Evolutionary conservation across 768 basidiomycete genomes (phyloP), one percentile per base, ranked within the genome.

Genomic region (Trametes coccinea): DNA sequence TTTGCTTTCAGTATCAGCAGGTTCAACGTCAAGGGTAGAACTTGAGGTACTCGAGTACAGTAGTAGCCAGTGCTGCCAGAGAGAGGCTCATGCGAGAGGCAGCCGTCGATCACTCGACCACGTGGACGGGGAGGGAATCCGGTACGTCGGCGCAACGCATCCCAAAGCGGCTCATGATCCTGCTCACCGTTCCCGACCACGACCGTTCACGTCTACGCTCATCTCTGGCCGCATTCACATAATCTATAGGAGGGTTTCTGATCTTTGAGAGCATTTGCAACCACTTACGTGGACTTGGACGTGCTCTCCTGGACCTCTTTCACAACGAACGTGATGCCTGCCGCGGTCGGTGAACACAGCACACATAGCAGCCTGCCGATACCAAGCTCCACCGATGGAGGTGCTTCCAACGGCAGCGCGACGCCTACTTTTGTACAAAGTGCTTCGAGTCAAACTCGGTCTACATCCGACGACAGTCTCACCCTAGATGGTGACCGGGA

Each of bases 71-170:
- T 22, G 22, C 22, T 22, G 22, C 22, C 22, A 22, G 22, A 22
- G 22, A 22, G 22, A 22, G 22, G 22, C 22, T 22, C 22, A 22
- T 22, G 22, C 22, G 22, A 22, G 22, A 22, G 22, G 22, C 22
- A 22, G 22, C 22, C 48, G 33, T 22, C 50, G 51, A 60, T 60
- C 59, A 48, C 1, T 6, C 1, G 13, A 7, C 53, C 53, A 61
- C 60, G 53, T 61, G 60, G 40, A 37, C 51, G 30, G 16, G 16
- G 13, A 11, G 22, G 22, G 22, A 14, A 2, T 17, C 34, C 49
- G 49, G 57, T 47, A 59, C 17, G 22, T 9, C 49, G 57, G 57
- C 57, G 46, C 40, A 37, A 56, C 60, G 53, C 55, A 48, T 56
- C 54, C n/a, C 17, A 22, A 22, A 22, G 22, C 22, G 22, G 22